These are phyloP conservation scores for Zalaria obscura DNA, from an alignment of 2,329 filamentous ascomycete species.

Conservation along the genomic window DNA sequence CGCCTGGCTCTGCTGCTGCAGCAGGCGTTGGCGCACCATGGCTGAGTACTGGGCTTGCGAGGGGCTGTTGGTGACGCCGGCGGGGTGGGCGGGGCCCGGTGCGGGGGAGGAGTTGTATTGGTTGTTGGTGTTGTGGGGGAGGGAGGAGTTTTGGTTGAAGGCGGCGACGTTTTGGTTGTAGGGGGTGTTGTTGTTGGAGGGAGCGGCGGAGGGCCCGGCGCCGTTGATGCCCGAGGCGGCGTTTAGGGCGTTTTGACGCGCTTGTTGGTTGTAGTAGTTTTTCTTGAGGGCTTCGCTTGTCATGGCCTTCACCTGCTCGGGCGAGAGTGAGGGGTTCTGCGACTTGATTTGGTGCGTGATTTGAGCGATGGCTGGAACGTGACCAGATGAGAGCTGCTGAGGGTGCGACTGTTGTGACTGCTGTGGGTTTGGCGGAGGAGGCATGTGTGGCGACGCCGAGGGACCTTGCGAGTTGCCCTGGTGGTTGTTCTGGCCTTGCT, in stretches of 20 bases:
- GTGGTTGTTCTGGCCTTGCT: conserved; percentile 5
- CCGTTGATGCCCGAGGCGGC: conserved; percentile 19
- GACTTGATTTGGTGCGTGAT: conserved; percentile 38
- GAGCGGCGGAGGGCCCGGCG: neutral
- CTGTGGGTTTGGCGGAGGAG: conserved; percentile 19
- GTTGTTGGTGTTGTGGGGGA: neutral
- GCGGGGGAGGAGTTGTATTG: neutral
- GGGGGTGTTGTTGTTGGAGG: conserved; percentile 2
- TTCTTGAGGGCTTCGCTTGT: conserved; percentile 36
- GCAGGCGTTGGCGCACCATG: conserved; percentile 15
- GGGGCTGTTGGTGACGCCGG: conserved; percentile 6
- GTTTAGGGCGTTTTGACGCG: conserved; percentile 22
- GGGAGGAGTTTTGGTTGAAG: conserved; percentile 6
- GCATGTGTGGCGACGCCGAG: conserved; percentile 21
- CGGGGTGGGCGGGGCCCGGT: conserved; percentile 6
- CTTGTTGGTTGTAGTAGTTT: conserved; percentile 12
- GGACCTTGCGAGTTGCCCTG: conserved; percentile 12
- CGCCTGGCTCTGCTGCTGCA: conserved; percentile 9
- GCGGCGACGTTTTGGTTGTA: conserved; percentile 6
- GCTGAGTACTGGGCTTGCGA: conserved; percentile 14
- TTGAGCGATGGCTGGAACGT: conserved; percentile 40
- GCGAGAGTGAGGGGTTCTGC: conserved; percentile 35
- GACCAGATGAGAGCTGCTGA: conserved; percentile 36
- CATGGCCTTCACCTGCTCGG: conserved; percentile 39
- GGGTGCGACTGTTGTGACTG: conserved; percentile 20